Percentiles rank a stretch among this genome's conserved stretches.
Evolutionary conservation across 768 basidiomycete genomes (phyloP).

Genomic region (Tricholoma flavovirens): DNA sequence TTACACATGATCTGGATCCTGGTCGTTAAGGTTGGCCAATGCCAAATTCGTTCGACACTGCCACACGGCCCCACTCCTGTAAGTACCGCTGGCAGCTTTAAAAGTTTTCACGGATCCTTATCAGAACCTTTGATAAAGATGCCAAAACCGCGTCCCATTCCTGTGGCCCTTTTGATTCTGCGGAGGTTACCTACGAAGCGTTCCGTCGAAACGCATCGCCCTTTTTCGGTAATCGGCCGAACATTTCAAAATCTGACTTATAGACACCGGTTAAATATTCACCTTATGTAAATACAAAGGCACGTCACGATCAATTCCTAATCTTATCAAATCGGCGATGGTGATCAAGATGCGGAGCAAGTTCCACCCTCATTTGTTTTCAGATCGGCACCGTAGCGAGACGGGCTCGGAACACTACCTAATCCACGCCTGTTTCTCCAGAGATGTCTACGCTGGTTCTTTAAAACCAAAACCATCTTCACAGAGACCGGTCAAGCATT

Average conservation of each 20-base stretch:
- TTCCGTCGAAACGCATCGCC: conserved; percentile 15
- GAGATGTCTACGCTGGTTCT: too few species aligned
- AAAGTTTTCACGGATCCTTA: conserved; percentile 19
- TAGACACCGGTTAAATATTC: conserved; percentile 14
- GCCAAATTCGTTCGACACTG: background rate
- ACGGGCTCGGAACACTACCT: too few species aligned
- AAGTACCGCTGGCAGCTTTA: conserved; percentile 10
- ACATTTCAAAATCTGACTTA: too few species aligned
- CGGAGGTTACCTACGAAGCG: conserved; percentile 1
- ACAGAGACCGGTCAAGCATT: too few species aligned
- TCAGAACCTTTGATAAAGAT: conserved; percentile 5
- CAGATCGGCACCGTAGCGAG: conserved; percentile 3
- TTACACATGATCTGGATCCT: conserved; percentile 20
- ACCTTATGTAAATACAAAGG: conserved; percentile 13
- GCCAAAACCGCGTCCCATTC: conserved; percentile 1
- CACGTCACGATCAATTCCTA: conserved; percentile 12
- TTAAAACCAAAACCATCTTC: background rate
- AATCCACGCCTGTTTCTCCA: background rate
- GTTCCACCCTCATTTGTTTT: conserved; percentile 3
- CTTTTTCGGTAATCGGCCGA: too few species aligned
- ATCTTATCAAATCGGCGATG: conserved; percentile 11
- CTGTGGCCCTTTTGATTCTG: conserved; percentile 6
- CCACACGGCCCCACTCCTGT: background rate
- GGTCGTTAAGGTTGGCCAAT: conserved; percentile 2
- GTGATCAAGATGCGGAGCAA: conserved; percentile 7